Evolutionary conservation across 2,329 filamentous ascomycete species (phyloP), one percentile per base, ranked within the genome.

Genomic region (Penicillium crustosum): DNA sequence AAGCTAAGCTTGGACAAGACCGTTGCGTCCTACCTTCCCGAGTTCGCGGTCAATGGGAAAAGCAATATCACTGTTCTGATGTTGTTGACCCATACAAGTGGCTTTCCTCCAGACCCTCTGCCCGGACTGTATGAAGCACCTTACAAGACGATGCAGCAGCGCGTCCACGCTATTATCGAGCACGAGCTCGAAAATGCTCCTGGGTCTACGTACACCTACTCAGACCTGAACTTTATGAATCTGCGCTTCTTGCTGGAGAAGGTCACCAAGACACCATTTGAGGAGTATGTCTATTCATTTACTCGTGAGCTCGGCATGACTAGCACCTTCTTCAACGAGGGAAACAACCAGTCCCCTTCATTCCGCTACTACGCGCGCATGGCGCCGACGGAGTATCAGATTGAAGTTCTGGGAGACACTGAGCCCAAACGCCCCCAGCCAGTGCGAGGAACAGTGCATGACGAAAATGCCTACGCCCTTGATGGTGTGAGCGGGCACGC

Each of bases 331-430:
- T 52, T 52, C 49, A 52, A 52, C 38, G 44, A 52, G 15, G 49
- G 49, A 9, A 52, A 52, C 15, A 33, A 43, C 15, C 38, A 44
- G 27, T 52, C 29, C 19, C 15, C 38, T 15, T 33, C 17, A 12
- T 52, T 52, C 6, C 15, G 19, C 2, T 4, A 52, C 13, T 52
- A 25, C 15, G 15, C 49, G 12, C 65, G 68, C 23, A 72, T 66
- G 55, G 73, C 71, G 3, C 54, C 71, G 7, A 63, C 68, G 31
- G 72, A 75, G 31, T 15, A 33, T 33, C 31, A 33, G 31, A 33
- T 33, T 12, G 31, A 33, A 13, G 31, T 33, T 33, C 12, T 33
- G 31, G 31, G 31, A 33, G 31, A 33, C 5, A 12, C 31, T 6
- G 31, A 15, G 31, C 31, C 12, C 31, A 33, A 33, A 33, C 31